Percentiles rank a stretch among this genome's conserved stretches.
Conservation (phyloP, 257 asterid genomes). For the Catharanthus roseus region DNA sequence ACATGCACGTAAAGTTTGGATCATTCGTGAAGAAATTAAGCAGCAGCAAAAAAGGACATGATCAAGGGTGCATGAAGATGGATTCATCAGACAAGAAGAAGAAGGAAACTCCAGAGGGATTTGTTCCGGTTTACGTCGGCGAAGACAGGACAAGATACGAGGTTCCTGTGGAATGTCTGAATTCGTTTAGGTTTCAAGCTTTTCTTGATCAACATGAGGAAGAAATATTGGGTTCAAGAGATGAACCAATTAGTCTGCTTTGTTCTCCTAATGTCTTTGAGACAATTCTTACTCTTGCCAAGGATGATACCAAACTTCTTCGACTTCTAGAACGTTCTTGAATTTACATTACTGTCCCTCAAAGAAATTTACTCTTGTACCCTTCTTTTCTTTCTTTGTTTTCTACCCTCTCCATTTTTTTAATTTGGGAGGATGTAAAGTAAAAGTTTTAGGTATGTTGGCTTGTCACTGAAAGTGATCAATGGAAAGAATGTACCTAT, state of each 20-base stretch:
- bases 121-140: background rate
- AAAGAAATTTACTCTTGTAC: background rate
- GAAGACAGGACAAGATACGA: background rate
- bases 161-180: constrained; percentile 1
- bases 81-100: background rate
- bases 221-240: constrained; percentile 1
- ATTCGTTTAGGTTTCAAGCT: constrained; percentile 1
- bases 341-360: background rate
- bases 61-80: background rate
- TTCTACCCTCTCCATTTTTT: no score
- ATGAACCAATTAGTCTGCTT: constrained; percentile 6
- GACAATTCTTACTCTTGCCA: background rate
- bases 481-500: no score
- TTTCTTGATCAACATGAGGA: constrained; percentile 1
- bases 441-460: no score
- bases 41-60: background rate
- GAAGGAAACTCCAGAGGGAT: constrained; percentile 4
- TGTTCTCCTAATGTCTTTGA: constrained; percentile 3
- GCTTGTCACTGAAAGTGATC: no score
- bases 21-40: background rate
- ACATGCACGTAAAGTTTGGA: constrained; percentile 5
- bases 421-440: background rate
- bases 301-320: background rate
- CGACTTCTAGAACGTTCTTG: background rate
- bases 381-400: no score